Conservation (phyloP, 2,329 filamentous ascomycete species). For the Sporothrix euskadiensis region DNA sequence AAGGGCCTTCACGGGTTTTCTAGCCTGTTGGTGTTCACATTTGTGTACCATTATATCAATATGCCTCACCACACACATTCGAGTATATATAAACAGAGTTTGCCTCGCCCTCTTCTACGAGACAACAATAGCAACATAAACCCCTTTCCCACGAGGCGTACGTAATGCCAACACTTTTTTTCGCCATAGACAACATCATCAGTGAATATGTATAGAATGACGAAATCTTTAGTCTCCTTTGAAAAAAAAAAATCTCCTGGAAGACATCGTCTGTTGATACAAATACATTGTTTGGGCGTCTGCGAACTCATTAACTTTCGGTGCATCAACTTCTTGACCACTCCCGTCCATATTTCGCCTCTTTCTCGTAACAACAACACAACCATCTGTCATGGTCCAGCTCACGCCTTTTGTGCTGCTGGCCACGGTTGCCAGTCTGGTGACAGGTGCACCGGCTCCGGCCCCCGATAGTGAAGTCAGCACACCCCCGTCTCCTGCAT, state of each 20-base stretch:
- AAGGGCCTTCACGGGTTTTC: no score
- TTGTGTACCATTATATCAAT: neutral
- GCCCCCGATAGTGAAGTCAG: neutral
- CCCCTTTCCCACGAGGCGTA: conserved; percentile 10
- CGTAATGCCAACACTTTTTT: conserved; percentile 13
- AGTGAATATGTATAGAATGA: neutral
- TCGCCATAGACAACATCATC: neutral
- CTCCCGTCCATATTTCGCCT: no score
- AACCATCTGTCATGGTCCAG: conserved; percentile 8
- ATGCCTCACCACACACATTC: neutral
- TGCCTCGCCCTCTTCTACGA: neutral
- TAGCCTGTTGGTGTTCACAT: no score
- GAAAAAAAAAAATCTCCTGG: neutral
- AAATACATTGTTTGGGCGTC: no score
- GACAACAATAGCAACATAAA: neutral
- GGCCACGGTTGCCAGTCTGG: conserved; percentile 9
- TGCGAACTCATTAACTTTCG: no score
- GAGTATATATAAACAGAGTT: neutral
- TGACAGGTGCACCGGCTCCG: neutral
- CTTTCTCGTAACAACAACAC: neutral
- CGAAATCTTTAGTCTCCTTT: neutral
- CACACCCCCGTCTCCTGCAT: neutral
- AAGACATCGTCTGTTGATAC: no score
- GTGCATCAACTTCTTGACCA: no score
- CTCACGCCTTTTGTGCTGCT: conserved; percentile 18